phyloP scores from a whole-genome alignment of 257 asterid species.

The Solanum infundibuliforme region DNA sequence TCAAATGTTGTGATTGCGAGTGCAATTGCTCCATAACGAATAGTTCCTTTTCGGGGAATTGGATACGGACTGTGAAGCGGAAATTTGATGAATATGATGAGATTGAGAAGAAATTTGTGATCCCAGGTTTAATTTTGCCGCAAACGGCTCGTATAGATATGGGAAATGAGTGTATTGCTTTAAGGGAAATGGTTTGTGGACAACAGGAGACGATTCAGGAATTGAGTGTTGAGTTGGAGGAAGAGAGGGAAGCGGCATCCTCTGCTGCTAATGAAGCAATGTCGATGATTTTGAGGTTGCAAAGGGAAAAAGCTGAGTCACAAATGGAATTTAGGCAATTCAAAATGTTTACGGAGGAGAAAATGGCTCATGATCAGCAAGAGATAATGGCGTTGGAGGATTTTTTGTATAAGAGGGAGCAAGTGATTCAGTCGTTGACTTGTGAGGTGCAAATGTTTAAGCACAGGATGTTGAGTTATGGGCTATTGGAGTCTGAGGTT shows the following conservation, averaged over 20 bases:
- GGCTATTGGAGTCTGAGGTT: conserved; percentile 57
- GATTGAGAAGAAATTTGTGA: conserved; percentile 14
- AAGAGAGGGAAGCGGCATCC: conserved; percentile 88
- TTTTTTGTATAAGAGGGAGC: conserved; percentile 81
- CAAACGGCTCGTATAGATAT: conserved; percentile 66
- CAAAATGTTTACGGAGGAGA: conserved; percentile 82
- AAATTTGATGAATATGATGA: conserved; percentile 48
- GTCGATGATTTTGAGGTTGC: conserved; percentile 95
- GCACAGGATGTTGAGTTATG: conserved; percentile 86
- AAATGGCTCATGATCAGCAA: conserved; percentile 84
- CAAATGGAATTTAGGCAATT: conserved; percentile 94
- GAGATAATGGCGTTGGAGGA: conserved; percentile 68
- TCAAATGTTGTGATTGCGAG: conserved; percentile 69
- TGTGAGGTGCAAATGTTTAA: conserved; percentile 71
- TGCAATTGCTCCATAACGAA: conserved; percentile 45
- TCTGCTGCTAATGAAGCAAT: conserved; percentile 96
- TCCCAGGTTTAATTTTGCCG: conserved; percentile 38
- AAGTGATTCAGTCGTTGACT: conserved; percentile 57
- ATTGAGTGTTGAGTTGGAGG: conserved; percentile 72
- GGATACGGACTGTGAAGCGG: conserved; percentile 62
- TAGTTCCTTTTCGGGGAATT: conserved; percentile 37
- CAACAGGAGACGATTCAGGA: conserved; percentile 72
- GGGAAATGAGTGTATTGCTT: conserved; percentile 66
- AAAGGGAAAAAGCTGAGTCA: conserved; percentile 83
- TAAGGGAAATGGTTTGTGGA: conserved; percentile 66